Conservation (phyloP, 768 basidiomycete species). For the Leccinellum albellum region DNA sequence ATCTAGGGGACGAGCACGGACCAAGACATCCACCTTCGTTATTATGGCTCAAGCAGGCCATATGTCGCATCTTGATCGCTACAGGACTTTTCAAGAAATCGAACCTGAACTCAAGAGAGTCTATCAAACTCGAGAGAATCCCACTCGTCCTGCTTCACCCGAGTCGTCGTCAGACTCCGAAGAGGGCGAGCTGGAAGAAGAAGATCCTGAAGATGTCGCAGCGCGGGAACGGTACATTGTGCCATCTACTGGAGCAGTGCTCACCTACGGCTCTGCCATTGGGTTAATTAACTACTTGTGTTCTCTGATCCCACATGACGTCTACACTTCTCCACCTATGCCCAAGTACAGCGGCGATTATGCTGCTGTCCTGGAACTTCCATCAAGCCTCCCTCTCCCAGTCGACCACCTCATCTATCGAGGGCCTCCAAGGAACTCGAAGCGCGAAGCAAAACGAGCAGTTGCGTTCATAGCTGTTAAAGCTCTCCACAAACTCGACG, state of each 20-base stretch:
- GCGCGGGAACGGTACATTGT: slow-evolving; percentile 74
- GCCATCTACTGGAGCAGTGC: slow-evolving; percentile 66
- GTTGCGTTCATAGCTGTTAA: slow-evolving; percentile 79
- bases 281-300: slow-evolving; percentile 73
- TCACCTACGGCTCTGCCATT: slow-evolving; percentile 76
- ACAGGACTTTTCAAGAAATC: slow-evolving; percentile 51
- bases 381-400: slow-evolving; percentile 60
- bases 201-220: slow-evolving; percentile 53
- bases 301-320: slow-evolving; percentile 68
- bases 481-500: slow-evolving; percentile 61
- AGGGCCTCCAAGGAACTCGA: slow-evolving; percentile 61
- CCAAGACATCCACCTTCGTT: slow-evolving; percentile 70
- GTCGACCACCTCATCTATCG: slow-evolving; percentile 49
- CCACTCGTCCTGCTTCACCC: slow-evolving; percentile 28
- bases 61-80: slow-evolving; percentile 50
- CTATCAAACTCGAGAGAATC: slow-evolving; percentile 51
- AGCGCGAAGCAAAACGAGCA: slow-evolving; percentile 79
- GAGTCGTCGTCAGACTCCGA: slow-evolving; percentile 25
- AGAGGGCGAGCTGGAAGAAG: slow-evolving; percentile 39
- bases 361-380: slow-evolving; percentile 55
- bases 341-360: slow-evolving; percentile 67
- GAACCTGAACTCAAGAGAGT: slow-evolving; percentile 63
- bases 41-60: slow-evolving; percentile 74
- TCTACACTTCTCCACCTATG: slow-evolving; percentile 55
- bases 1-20: slow-evolving; percentile 82